Evolutionary conservation across 2,329 filamentous ascomycete genomes (phyloP).

Genomic region (Neurospora sp.): DNA sequence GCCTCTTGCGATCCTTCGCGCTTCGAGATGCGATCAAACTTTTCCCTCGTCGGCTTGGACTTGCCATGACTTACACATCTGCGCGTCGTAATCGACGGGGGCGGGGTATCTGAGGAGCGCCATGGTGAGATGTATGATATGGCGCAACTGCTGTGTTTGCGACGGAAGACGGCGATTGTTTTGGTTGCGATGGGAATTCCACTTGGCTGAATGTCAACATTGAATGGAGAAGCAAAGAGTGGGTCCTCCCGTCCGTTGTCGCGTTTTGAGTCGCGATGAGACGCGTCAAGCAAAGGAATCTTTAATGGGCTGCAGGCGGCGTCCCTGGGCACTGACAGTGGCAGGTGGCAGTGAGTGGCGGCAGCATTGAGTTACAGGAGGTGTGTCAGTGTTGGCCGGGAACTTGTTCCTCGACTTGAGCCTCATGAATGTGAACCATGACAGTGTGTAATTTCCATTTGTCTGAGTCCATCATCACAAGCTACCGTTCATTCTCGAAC

Average conservation of each 20-base stretch:
- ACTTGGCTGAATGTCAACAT: neutral
- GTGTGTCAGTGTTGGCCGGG: neutral
- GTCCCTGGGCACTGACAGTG: neutral
- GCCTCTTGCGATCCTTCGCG: neutral
- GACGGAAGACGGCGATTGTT: constrained; percentile 1
- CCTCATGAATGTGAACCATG: neutral
- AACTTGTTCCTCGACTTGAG: too few species aligned
- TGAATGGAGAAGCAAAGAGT: neutral
- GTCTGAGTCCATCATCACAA: too few species aligned
- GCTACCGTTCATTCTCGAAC: too few species aligned
- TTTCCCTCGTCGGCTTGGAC: neutral
- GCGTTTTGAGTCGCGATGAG: neutral
- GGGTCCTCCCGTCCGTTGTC: neutral
- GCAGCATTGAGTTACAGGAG: neutral
- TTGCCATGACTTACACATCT: constrained; percentile 53
- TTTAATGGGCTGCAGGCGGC: neutral
- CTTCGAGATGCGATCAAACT: neutral
- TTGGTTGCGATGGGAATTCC: constrained; percentile 5
- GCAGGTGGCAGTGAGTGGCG: neutral
- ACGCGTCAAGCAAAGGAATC: neutral
- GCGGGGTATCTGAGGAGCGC: constrained; percentile 72
- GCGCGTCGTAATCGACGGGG: constrained; percentile 77
- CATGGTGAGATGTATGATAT: constrained; percentile 35
- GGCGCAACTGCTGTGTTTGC: neutral
- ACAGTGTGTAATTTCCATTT: neutral